Conservation (phyloP, 345 rosid species). For the Chamaenerion angustifolium region DNA sequence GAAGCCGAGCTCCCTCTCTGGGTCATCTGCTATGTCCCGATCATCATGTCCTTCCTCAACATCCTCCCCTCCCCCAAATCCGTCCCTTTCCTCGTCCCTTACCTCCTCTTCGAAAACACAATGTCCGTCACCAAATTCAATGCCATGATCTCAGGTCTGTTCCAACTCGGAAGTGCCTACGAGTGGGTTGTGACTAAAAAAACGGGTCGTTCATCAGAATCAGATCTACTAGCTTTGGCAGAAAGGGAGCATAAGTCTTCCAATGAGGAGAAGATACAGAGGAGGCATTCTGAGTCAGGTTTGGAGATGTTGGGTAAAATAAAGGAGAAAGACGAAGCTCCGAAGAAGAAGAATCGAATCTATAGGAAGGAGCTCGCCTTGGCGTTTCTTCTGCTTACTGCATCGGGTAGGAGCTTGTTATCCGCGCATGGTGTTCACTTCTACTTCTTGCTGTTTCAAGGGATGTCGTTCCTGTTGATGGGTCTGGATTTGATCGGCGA, state of each 20-base stretch:
- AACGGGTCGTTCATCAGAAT: conserved; percentile 76
- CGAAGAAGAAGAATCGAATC: conserved; percentile 28
- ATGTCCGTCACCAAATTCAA: conserved; percentile 93
- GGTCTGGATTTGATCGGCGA: conserved; percentile 94
- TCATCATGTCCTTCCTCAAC: conserved; percentile 68
- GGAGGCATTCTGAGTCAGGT: conserved; percentile 65
- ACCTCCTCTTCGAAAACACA: conserved; percentile 80
- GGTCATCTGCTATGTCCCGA: conserved; percentile 78
- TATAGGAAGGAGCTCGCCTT: conserved; percentile 74
- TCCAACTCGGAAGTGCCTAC: conserved; percentile 81
- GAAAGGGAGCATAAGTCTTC: conserved; percentile 59
- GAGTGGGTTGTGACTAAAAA: conserved; percentile 91
- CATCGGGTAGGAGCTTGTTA: conserved; percentile 66
- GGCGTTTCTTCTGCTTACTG: conserved; percentile 69
- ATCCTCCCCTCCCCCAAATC: conserved; percentile 75
- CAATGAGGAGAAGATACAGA: conserved; percentile 47
- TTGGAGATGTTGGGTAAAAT: conserved; percentile 48
- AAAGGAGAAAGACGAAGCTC: conserved; percentile 29
- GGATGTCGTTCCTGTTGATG: conserved; percentile 62
- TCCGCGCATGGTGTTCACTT: conserved; percentile 88
- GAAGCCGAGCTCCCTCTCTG: conserved; percentile 79
- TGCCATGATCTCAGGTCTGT: conserved; percentile 84
- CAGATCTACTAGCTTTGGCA: conserved; percentile 58
- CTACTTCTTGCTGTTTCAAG: conserved; percentile 84
- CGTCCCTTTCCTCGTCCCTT: conserved; percentile 81